A percentile compares a stretch with the other conserved stretches of the same genome.
phyloP scores from a whole-genome alignment of 169 alveolate genomes.

The Plasmodium adleri region DNA sequence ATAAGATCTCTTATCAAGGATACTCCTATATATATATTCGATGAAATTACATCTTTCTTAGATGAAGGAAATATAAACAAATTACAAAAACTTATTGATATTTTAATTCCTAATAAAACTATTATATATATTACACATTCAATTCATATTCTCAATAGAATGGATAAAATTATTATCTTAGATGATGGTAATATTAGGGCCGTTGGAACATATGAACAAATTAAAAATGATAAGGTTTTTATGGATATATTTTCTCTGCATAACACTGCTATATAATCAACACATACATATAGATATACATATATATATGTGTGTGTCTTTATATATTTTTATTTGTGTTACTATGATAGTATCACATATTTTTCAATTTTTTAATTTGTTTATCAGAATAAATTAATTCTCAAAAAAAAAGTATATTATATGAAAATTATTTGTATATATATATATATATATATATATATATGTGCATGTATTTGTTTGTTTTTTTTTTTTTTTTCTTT shows the following conservation, averaged over 20 bases:
- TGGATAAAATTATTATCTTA: constrained; percentile 63
- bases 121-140: constrained; percentile 65
- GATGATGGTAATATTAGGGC: constrained; percentile 48
- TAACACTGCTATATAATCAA: background rate
- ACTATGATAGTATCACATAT: too few species aligned
- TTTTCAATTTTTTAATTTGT: too few species aligned
- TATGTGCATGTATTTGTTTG: background rate
- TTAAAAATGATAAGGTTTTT: constrained; percentile 27
- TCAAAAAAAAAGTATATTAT: too few species aligned
- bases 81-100: constrained; percentile 42
- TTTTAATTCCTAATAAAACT: constrained; percentile 47
- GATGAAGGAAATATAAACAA: constrained; percentile 57
- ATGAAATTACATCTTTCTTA: constrained; percentile 65
- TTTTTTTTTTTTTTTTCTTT: background rate
- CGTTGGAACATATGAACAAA: constrained; percentile 35
- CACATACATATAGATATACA: too few species aligned
- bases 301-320: too few species aligned
- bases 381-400: too few species aligned
- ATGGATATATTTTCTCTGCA: constrained; percentile 30
- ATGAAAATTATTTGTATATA: background rate
- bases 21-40: constrained; percentile 50
- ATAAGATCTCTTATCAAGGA: constrained; percentile 67
- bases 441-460: background rate
- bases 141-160: constrained; percentile 5
- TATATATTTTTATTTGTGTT: too few species aligned